Base-by-base conservation (phyloP, 2,329 filamentous ascomycete genomes). In the Coniochaeta sp. region DNA sequence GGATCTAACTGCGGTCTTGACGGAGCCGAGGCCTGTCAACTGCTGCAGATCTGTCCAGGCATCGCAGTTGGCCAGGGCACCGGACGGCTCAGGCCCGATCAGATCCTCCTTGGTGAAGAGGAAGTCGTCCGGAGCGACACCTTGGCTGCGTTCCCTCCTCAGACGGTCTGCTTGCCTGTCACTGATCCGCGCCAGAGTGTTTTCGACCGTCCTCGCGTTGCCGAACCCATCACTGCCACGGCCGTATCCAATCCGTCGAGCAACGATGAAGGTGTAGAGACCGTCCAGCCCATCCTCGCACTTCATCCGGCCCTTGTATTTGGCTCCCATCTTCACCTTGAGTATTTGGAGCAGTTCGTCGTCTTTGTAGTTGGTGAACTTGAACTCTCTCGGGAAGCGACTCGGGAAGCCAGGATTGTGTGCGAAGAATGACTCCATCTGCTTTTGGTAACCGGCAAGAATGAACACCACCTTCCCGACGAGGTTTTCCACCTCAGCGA, bases 391-490 rank as follows among this genome's bases (percentile, higher is more conserved):
- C 0, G 87, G 87, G 32, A 92, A 83, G 0, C 87, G 81, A 56
- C 85, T 88, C 0, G 78, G 72, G 3, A 91, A 70, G 0, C 88
- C 87, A 0, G 82, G 82, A 42, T 91, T 91, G 64, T 91, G 86
- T 0, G 79, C 73, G 46, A 89, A 90, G 63, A 91, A 89, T 0
- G 75, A 75, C 58, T 91, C 86, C 87, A 92, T 91, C 55, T 87
- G 75, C 57, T 82, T 83, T 48, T 74, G 74, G 64, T 91, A 91
- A 0, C 89, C 87, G 0, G 87, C 87, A 3, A 92, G 70, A 1
- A 91, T 73, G 50, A 91, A 87, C 0, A 85, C 80, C 0, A 91
- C 65, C 57, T 86, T 86, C 0, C 86, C 87, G 0, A 75, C 78
- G 1, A 82, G 71, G 49, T 89, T 88, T 58, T 91, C 87, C 1